Base-by-base conservation (phyloP, 2,329 filamentous ascomycete species). In the Hypoxylon sp. region DNA sequence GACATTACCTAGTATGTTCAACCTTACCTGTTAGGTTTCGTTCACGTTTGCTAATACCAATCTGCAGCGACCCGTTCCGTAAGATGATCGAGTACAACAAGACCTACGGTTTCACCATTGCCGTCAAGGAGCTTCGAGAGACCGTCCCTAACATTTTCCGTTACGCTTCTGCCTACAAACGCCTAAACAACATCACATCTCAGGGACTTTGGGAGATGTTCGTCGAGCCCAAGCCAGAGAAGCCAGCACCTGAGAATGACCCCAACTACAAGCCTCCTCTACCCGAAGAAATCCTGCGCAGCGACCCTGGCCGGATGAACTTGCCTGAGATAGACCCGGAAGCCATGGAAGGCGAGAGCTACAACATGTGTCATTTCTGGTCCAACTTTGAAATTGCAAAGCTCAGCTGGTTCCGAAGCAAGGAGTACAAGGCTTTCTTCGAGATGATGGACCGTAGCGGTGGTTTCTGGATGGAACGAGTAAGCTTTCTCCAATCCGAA, bases 321-420 rank as follows among this genome's bases (percentile, higher is more conserved):
- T 82, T 94, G n/a, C 90, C 91, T 31, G 90, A 96, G 46, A 92
- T 98, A 63, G 94, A 98, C 77, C 90, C 92, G 0, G 95, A 98
- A 77, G 89, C 91, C 46, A 99, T 99, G 96, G 95, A 98, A 79
- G 94, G 94, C 71, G 96, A 99, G 81, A 93, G 91, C 76, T 99
- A 99, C 86, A 99, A 99, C 84, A 99, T 99, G 96, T 99, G 96
- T 80, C 96, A 99, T 85, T 99, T 98, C 85, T 99, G 96, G 96
- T 97, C 94, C 81, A 99, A 99, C 81, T 99, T 99, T 74, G 96
- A 99, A 82, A 99, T 99, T 82, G 96, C 96, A 13, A 90, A 91
- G 66, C 88, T 99, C 68, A 92, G 93, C 82, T 99, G 94, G 90
- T 98, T 98, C 88, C 90, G 96, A 75, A 98, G 95, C 85, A 95